Percentiles rank a stretch among this genome's conserved stretches.
These are phyloP conservation scores for Tremella fuciformis DNA, from an alignment of 768 basidiomycete species.

Conservation along the genomic window DNA sequence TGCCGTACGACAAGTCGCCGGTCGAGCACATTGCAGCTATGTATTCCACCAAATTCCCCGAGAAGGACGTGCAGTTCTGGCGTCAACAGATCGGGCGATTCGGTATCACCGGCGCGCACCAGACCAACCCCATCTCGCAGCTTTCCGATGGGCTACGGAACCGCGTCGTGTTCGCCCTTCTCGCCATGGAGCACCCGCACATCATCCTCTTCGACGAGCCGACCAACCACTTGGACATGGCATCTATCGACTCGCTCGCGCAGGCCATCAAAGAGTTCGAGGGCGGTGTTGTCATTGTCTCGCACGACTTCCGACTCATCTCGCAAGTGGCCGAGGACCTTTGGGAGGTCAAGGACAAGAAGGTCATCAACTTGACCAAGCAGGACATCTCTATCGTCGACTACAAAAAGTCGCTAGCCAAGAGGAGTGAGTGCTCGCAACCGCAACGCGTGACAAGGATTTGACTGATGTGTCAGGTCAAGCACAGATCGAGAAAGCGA, in stretches of 20 bases:
- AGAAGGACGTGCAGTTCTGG: conserved; percentile 94
- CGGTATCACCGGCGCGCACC: conserved; percentile 89
- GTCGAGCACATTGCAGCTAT: conserved; percentile 87
- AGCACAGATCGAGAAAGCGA: conserved; percentile 86
- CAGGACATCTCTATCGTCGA: conserved; percentile 84
- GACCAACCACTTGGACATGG: conserved; percentile 55
- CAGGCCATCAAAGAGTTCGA: conserved; percentile 92
- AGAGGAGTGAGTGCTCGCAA: conserved; percentile 61
- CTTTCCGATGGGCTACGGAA: conserved; percentile 94
- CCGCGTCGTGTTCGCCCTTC: conserved; percentile 92
- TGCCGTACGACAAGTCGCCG: conserved; percentile 86
- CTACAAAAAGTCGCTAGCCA: conserved; percentile 80
- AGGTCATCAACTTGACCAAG: conserved; percentile 87
- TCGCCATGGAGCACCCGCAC: conserved; percentile 97
- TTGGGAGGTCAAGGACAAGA: conserved; percentile 95
- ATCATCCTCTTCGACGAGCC: conserved; percentile 65
- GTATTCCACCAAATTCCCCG: conserved; percentile 80
- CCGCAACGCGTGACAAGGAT: conserved; percentile 4
- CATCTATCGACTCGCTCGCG: conserved; percentile 93
- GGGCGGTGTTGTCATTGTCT: conserved; percentile 98
- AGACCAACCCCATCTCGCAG: conserved; percentile 88
- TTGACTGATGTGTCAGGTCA: conserved; percentile 58
- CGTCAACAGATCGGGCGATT: conserved; percentile 91
- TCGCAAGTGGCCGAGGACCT: conserved; percentile 97
- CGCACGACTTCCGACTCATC: conserved; percentile 99